Percentiles rank a stretch among this genome's conserved stretches.
Evolutionary conservation across 768 basidiomycete genomes (phyloP).

Genomic region (Tricholoma bakamatsutake): DNA sequence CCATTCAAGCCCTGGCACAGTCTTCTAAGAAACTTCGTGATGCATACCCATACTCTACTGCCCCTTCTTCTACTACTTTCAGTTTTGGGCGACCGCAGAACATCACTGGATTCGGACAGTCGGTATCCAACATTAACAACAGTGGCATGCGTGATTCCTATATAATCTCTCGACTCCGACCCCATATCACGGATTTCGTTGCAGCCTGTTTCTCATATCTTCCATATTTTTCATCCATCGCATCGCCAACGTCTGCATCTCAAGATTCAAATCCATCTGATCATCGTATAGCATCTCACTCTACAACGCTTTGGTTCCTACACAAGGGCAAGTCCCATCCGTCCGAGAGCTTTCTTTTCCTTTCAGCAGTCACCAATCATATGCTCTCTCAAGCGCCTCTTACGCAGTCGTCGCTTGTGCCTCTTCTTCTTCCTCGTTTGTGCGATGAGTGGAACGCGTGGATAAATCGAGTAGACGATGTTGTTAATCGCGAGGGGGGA

Average conservation of each 20-base stretch:
- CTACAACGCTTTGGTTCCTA: constrained; percentile 40
- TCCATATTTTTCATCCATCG: constrained; percentile 72
- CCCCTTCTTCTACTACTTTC: constrained; percentile 25
- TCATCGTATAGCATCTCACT: constrained; percentile 23
- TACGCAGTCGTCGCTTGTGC: constrained; percentile 51
- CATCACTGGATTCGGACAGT: constrained; percentile 19
- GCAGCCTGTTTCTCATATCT: constrained; percentile 76
- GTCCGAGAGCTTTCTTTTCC: constrained; percentile 66
- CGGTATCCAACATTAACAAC: constrained; percentile 18
- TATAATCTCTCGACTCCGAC: constrained; percentile 66
- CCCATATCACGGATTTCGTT: constrained; percentile 72
- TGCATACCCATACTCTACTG: constrained; percentile 76
- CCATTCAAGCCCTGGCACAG: constrained; percentile 58
- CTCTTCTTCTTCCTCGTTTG: constrained; percentile 57
- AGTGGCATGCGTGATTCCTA: constrained; percentile 79
- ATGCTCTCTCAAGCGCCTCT: constrained; percentile 64
- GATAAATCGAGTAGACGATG: constrained; percentile 62
- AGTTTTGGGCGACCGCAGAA: constrained; percentile 26
- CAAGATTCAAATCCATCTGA: constrained; percentile 23
- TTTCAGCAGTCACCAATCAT: constrained; percentile 63
- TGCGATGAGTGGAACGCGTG: constrained; percentile 74
- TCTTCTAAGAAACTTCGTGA: constrained; percentile 73
- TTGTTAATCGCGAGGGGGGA: constrained; percentile 66
- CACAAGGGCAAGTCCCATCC: constrained; percentile 68
- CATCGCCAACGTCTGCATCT: constrained; percentile 21